Base-by-base conservation (phyloP, 208 protist species). In the Trypanosomatidae sp. region DNA sequence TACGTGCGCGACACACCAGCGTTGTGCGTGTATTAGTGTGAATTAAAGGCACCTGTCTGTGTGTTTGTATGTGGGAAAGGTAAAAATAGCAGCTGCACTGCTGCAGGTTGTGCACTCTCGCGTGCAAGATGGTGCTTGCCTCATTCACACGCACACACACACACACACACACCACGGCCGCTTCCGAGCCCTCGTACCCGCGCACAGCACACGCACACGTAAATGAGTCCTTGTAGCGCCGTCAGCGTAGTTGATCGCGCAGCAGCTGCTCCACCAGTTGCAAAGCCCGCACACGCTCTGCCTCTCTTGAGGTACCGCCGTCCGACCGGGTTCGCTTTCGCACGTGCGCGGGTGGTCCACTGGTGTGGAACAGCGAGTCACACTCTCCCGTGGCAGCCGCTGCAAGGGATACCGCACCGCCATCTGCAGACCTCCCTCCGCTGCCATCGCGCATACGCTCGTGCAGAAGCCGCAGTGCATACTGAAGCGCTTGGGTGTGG, bases 211-310 rank as follows among this genome's bases (percentile, higher is more conserved):
- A 9, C 30, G 44, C 15, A 13, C 13, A 49, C 44, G 3, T 46
- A 30, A 15, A 28, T 28, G 8, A 22, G 7, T 36, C 28, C 64
- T 30, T 39, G 44, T 2, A 36, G 49, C 41, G 22, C 33, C n/a
- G 4, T 80, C 69, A 71, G 47, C 56, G 50, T 25, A 80, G 30
- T 12, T 72, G 69, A 44, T 66, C 52, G 15, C 62, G 69, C 52
- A 80, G 55, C 1, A 80, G 55, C 65, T 74, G 62, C n/a, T 80
- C 75, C 58, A 80, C 53, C 44, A 80, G 53, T 39, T 52, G 75
- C 7, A 80, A n/a, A 3, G 75, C 69, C 6, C 58, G 69, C 41
- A 49, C 69, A 53, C 58, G 47, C 44, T 69, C 66, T 28, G 43
- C n/a, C 49, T 68, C 46, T 28, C 41, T n/a, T n/a, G 7, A 3